Percentiles rank a stretch among this genome's conserved stretches.
phyloP scores from a whole-genome alignment of 2,329 filamentous ascomycete genomes.

The Onygenales sp. region DNA sequence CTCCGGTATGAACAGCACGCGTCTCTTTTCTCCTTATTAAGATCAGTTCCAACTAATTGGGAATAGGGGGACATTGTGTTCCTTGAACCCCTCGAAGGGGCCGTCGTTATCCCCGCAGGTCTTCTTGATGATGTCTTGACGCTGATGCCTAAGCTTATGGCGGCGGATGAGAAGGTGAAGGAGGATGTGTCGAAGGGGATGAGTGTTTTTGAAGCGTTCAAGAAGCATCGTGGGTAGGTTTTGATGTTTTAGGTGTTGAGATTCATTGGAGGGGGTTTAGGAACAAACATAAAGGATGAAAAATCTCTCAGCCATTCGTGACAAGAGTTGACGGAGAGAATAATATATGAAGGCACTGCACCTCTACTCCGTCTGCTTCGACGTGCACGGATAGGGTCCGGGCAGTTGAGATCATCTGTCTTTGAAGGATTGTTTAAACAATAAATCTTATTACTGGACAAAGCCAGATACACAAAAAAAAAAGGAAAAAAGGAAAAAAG shows the following conservation, averaged over 20 bases:
- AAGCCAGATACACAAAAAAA: background rate
- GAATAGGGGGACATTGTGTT: conserved; percentile 57
- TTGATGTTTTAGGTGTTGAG: no score
- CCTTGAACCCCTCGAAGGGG: conserved; percentile 59
- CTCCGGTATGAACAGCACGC: conserved; percentile 24
- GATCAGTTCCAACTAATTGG: background rate
- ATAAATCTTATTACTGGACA: no score
- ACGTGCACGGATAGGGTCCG: no score
- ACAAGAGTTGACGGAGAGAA: no score
- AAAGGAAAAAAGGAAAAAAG: background rate
- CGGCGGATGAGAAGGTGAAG: conserved; percentile 53
- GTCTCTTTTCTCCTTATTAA: background rate
- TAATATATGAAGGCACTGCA: no score
- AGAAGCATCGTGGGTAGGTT: conserved; percentile 37
- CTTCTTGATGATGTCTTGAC: conserved; percentile 52
- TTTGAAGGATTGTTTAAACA: no score
- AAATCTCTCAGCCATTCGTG: no score
- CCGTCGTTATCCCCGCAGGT: conserved; percentile 56
- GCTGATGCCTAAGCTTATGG: conserved; percentile 45
- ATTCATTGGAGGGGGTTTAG: no score
- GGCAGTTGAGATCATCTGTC: no score
- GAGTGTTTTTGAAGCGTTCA: conserved; percentile 58
- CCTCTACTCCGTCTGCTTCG: no score
- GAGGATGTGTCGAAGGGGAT: conserved; percentile 54
- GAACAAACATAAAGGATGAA: no score